Base-by-base conservation (phyloP, 331 rosid species). In the Stylosanthes scabra region DNA sequence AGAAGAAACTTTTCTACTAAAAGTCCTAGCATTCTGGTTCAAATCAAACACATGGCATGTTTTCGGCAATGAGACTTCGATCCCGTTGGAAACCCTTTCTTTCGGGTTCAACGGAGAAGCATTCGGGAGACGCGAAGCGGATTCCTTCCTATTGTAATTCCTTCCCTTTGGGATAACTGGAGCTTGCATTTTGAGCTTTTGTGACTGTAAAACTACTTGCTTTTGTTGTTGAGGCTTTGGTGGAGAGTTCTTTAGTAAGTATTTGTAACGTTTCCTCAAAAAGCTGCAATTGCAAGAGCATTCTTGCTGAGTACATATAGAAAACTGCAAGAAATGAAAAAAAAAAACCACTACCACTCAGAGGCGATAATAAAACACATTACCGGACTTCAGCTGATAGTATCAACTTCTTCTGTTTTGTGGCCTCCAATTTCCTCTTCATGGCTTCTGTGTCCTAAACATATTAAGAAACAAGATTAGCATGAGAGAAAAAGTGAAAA, bases 371-470 rank as follows among this genome's bases (percentile, higher is more conserved):
- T 11, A 12, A 45, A 12, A 51, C 40, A 55, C 25, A 31, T 75
- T 88, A 95, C 99, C 94, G 40, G 71, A 95, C 97, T 88, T 95
- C 99, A 8, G 87, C 88, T 2, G 74, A 62, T 31, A 95, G 86
- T 13, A 63, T 79, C 85, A 79, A 15, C 82, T 78, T 92, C 47
- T 86, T 92, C 78, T 84, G 85, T 66, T 87, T 84, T 74, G 81
- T 80, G 55, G 67, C 74, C 80, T 78, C 79, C 78, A 92, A 60
- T 81, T 85, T 92, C 78, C 74, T 81, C 80, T 84, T 87, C 84
- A 44, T 80, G 79, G 73, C 86, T 25, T 82, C 92, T 7, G 98
- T 80, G 70, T 92, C 98, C 99, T 95, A 85, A 70, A 83, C 49
- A 72, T n/a, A 37, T 25, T 40, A 47, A 8, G 52, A 29, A 49